A percentile compares a stretch with the other conserved stretches of the same genome.
These are phyloP conservation scores for Fusarium caatingaense DNA, from an alignment of 2,329 filamentous ascomycete genomes.

Conservation along the genomic window DNA sequence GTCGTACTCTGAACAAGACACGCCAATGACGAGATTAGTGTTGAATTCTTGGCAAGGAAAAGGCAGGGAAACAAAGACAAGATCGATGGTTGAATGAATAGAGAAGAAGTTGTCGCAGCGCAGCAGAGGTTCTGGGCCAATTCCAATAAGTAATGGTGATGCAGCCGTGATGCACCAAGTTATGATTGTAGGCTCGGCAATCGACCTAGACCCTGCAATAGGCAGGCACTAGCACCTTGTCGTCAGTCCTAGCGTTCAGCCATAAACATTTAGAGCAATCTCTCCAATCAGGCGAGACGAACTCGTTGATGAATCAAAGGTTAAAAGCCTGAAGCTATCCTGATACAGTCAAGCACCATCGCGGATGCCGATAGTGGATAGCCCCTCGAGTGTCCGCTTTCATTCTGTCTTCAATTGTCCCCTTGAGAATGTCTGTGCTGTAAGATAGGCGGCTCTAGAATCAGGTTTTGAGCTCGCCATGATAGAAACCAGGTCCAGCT, in stretches of 20 bases:
- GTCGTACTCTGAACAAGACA: not conserved
- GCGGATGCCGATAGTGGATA: conserved; percentile 14
- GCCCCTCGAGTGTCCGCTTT: not conserved
- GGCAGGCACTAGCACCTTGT: conserved; percentile 8
- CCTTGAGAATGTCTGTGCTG: not conserved
- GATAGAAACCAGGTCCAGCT: not conserved
- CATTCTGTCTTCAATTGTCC: not conserved
- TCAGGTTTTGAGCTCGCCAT: not conserved
- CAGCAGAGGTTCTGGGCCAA: not conserved
- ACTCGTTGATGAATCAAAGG: conserved; percentile 15
- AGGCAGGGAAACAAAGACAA: not conserved
- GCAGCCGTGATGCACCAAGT: conserved; percentile 2
- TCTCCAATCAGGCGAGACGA: conserved; percentile 15
- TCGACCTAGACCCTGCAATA: conserved; percentile 2
- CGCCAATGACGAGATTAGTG: not conserved
- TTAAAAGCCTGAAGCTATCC: conserved; percentile 18
- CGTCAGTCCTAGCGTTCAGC: not conserved
- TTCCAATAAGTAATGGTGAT: conserved; percentile 1
- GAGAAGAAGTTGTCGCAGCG: not conserved
- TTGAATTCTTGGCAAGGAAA: not conserved
- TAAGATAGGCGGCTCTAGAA: not conserved
- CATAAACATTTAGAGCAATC: conserved; percentile 14
- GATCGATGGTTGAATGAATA: not conserved
- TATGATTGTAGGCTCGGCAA: conserved; percentile 6
- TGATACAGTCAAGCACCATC: conserved; percentile 16